Percentiles rank a stretch among this genome's conserved stretches.
Conservation (phyloP, 1,284 basidiomycete species). For the Mycena citricolor region DNA sequence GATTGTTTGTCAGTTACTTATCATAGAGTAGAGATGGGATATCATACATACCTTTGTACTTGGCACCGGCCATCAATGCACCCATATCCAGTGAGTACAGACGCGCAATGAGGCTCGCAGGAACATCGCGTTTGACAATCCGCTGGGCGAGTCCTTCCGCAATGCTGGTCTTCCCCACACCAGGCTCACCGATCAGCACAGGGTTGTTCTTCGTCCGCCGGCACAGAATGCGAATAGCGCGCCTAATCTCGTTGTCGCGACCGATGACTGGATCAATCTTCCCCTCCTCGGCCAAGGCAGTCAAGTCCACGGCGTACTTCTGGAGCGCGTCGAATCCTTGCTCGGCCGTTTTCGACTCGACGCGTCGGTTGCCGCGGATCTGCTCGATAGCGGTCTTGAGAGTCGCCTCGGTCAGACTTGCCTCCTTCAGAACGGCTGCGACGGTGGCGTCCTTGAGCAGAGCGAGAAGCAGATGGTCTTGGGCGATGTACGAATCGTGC, state of each 20-base stretch:
- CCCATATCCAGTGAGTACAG: conserved; percentile 93
- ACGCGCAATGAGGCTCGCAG: conserved; percentile 80
- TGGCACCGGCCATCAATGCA: conserved; percentile 93
- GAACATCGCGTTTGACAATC: conserved; percentile 93
- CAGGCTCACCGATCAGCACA: conserved; percentile 90
- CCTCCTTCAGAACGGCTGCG: conserved; percentile 69
- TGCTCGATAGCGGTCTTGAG: conserved; percentile 82
- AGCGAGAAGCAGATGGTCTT: conserved; percentile 82
- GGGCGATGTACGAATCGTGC: conserved; percentile 93
- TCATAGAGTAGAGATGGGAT: neutral
- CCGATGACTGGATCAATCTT: conserved; percentile 93
- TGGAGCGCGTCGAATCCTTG: conserved; percentile 85
- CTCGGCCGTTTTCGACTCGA: conserved; percentile 81
- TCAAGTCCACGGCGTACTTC: conserved; percentile 86
- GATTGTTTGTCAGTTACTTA: neutral
- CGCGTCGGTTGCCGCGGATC: conserved; percentile 76
- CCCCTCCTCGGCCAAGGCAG: conserved; percentile 83
- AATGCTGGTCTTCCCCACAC: conserved; percentile 92
- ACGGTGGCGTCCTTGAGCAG: conserved; percentile 75
- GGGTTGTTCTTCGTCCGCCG: conserved; percentile 87
- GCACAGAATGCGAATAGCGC: conserved; percentile 55
- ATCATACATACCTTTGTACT: conserved; percentile 68
- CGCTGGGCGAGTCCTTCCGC: conserved; percentile 96
- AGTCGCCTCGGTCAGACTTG: conserved; percentile 67
- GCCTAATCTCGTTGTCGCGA: conserved; percentile 85